Conservation (phyloP, 2,329 filamentous ascomycete genomes). For the Colletotrichum theobromicola region DNA sequence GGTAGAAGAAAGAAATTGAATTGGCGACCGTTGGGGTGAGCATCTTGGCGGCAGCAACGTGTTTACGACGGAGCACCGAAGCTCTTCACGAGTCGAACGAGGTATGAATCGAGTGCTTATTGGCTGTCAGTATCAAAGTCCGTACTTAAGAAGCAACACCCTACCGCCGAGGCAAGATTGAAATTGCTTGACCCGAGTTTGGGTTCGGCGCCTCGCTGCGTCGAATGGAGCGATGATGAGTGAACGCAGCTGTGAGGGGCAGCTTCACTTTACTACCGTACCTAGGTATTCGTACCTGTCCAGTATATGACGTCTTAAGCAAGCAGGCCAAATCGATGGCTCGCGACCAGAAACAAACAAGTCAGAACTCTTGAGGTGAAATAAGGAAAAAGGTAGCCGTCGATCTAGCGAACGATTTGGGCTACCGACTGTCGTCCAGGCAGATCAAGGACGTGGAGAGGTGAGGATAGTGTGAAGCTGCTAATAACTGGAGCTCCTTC, state of each 20-base stretch:
- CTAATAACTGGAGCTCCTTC: background rate
- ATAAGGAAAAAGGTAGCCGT: rapidly evolving
- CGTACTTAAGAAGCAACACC: background rate
- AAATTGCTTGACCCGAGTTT: background rate
- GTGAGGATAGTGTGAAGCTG: background rate
- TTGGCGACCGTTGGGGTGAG: slow-evolving; percentile 39
- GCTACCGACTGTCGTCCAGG: background rate
- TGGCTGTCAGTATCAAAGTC: background rate
- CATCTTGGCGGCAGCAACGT: slow-evolving; percentile 34
- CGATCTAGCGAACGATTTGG: background rate
- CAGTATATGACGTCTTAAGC: background rate
- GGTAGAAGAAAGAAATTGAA: slow-evolving; percentile 42
- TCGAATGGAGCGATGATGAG: background rate
- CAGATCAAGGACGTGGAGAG: background rate
- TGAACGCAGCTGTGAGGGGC: background rate
- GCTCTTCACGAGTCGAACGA: background rate
- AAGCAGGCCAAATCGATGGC: background rate
- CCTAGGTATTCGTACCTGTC: background rate
- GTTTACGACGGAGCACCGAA: background rate
- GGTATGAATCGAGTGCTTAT: background rate
- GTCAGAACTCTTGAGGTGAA: background rate
- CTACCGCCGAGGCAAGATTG: background rate
- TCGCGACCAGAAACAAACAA: background rate
- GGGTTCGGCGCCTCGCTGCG: background rate
- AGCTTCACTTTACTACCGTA: background rate